Conservation (phyloP, 1,284 basidiomycete species). For the Amylostereum areolatum region DNA sequence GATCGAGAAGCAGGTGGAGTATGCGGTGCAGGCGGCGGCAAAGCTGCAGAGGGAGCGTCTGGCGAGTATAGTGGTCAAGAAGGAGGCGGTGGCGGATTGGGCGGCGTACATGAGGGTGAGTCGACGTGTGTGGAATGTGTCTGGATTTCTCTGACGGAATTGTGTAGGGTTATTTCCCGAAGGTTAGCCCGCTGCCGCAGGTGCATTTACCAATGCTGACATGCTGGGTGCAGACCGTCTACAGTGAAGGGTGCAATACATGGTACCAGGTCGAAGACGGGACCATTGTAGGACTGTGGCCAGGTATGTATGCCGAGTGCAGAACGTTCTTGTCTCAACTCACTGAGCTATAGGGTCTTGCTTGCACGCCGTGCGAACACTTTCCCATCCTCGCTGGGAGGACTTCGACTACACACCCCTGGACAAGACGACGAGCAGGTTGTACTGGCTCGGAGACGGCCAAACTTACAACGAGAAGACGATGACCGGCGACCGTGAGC, state of each 20-base stretch:
- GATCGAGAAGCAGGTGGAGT: constrained; percentile 47
- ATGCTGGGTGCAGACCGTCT: constrained; percentile 40
- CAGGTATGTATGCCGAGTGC: constrained; percentile 29
- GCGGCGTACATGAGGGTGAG: constrained; percentile 42
- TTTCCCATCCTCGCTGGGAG: constrained; percentile 58
- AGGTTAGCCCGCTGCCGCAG: constrained; percentile 20
- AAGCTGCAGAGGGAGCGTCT: constrained; percentile 51
- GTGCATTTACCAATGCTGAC: neutral
- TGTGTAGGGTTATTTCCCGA: constrained; percentile 38
- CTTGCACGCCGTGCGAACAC: constrained; percentile 42
- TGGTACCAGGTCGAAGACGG: constrained; percentile 67
- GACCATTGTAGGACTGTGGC: constrained; percentile 52
- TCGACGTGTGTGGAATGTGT: neutral
- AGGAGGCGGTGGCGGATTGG: constrained; percentile 47
- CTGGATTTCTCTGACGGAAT: neutral
- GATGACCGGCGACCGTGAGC: constrained; percentile 42
- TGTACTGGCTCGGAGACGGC: constrained; percentile 58
- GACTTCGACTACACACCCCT: constrained; percentile 52
- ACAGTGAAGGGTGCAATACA: constrained; percentile 49
- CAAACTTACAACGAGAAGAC: constrained; percentile 39
- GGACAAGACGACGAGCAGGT: constrained; percentile 28
- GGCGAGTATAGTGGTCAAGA: constrained; percentile 47
- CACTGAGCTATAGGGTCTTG: constrained; percentile 36
- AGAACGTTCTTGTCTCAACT: neutral
- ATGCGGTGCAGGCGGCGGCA: constrained; percentile 37